Conservation (phyloP, 2,329 filamentous ascomycete genomes). For the Domatiomyces catenatus region DNA sequence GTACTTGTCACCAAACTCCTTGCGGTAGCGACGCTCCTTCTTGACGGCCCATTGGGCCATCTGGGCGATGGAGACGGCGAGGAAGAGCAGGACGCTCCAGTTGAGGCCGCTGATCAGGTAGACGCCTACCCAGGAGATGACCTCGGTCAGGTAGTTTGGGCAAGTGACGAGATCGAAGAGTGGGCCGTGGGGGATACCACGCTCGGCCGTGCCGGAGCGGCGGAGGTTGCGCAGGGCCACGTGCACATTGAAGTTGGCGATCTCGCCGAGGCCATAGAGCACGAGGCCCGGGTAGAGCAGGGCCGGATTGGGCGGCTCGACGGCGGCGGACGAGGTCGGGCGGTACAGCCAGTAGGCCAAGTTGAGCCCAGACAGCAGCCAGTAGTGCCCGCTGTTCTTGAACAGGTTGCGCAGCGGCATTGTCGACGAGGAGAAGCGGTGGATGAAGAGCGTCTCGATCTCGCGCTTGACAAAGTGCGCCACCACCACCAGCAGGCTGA, state of each 20-base stretch:
- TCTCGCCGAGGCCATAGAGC: conserved; percentile 62
- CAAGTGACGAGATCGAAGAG: conserved; percentile 81
- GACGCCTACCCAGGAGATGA: conserved; percentile 71
- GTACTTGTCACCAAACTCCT: conserved; percentile 84
- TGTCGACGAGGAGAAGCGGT: conserved; percentile 86
- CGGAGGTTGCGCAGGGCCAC: conserved; percentile 63
- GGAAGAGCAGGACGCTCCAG: conserved; percentile 64
- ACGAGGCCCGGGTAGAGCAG: conserved; percentile 54
- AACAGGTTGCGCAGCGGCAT: conserved; percentile 87
- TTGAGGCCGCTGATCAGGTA: conserved; percentile 59
- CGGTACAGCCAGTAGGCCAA: conserved; percentile 75
- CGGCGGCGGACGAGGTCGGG: conserved; percentile 53
- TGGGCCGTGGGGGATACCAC: conserved; percentile 73
- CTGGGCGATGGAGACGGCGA: conserved; percentile 53
- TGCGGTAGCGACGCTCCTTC: conserved; percentile 81
- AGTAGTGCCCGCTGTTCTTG: conserved; percentile 93
- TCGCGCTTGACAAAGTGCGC: conserved; percentile 91
- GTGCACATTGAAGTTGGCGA: conserved; percentile 68
- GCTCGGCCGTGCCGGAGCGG: conserved; percentile 62
- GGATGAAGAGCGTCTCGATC: conserved; percentile 81
- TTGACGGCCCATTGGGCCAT: conserved; percentile 82
- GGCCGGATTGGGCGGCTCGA: conserved; percentile 30
- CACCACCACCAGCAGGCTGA: conserved; percentile 58
- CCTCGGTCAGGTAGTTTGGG: conserved; percentile 94
- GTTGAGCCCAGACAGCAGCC: conserved; percentile 64